phyloP scores from a whole-genome alignment of 176 grass and related monocot species.

The Aegilops speltoides region DNA sequence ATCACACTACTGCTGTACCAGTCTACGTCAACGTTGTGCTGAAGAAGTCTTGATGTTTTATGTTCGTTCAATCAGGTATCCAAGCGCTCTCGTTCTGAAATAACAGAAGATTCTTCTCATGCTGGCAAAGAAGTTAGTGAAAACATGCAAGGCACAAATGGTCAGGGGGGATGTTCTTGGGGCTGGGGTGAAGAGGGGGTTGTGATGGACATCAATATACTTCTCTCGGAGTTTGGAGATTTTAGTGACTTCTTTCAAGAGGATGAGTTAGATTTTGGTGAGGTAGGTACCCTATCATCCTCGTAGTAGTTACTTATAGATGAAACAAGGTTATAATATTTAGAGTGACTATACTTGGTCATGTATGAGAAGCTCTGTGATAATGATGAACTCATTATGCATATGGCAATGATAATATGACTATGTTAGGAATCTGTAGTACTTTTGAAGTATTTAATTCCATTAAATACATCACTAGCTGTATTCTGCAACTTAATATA shows the following conservation, averaged over 20 bases:
- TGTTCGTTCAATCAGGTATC: conserved; percentile 56
- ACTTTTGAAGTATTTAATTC: not conserved
- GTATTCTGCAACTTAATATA: conserved; percentile 3
- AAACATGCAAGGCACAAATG: conserved; percentile 49
- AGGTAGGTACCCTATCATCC: conserved; percentile 56
- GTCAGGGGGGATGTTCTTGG: conserved; percentile 58
- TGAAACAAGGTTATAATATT: not conserved
- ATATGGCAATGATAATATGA: not conserved
- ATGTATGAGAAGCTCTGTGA: not conserved
- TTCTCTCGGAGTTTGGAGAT: conserved; percentile 92
- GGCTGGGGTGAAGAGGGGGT: conserved; percentile 76
- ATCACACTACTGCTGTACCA: conserved; percentile 1
- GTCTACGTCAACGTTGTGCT: not conserved
- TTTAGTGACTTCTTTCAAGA: conserved; percentile 91
- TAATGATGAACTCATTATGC: conserved; percentile 1
- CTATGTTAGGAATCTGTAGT: not conserved
- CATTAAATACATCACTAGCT: not conserved
- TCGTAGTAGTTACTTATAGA: conserved; percentile 23
- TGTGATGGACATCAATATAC: conserved; percentile 77
- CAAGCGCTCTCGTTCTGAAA: conserved; percentile 57
- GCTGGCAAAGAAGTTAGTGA: conserved; percentile 50
- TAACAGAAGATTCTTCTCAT: conserved; percentile 63
- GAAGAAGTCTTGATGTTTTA: conserved; percentile 29
- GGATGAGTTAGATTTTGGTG: conserved; percentile 78
- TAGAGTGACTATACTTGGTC: not conserved